These are phyloP conservation scores for Carex scoparia DNA, from an alignment of 176 grass and related monocot species.

Conservation along the genomic window DNA sequence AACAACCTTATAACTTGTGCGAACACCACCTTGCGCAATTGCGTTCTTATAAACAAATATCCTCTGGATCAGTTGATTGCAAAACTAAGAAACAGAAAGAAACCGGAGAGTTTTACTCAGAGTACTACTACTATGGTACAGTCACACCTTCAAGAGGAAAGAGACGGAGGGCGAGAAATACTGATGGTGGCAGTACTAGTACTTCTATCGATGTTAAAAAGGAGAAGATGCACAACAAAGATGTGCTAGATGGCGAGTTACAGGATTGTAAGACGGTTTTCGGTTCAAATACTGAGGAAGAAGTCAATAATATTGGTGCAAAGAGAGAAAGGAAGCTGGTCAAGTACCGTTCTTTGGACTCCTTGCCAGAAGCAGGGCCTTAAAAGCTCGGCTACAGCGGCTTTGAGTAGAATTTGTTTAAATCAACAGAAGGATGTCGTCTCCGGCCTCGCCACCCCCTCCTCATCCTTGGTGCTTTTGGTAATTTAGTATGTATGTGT, in stretches of 20 bases:
- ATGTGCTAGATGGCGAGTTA: not conserved
- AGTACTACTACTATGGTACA: not conserved
- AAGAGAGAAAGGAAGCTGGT: constrained; percentile 24
- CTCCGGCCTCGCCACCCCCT: no score
- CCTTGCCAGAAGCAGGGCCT: not conserved
- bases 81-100: not conserved
- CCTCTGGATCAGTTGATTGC: not conserved
- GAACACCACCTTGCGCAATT: constrained; percentile 2
- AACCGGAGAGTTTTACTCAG: not conserved
- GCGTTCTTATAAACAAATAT: not conserved
- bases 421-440: no score
- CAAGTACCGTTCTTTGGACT: constrained; percentile 23
- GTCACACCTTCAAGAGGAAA: not conserved
- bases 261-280: not conserved
- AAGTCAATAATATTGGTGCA: not conserved
- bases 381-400: not conserved
- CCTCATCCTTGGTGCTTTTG: not conserved
- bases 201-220: not conserved
- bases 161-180: not conserved
- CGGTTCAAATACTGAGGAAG: not conserved
- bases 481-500: not conserved
- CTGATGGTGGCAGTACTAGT: not conserved
- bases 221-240: not conserved
- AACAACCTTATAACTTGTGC: not conserved
- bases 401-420: no score